These are phyloP conservation scores for Aspergillus puulaauensis DNA, from an alignment of 2,329 filamentous ascomycete species.

Conservation along the genomic window DNA sequence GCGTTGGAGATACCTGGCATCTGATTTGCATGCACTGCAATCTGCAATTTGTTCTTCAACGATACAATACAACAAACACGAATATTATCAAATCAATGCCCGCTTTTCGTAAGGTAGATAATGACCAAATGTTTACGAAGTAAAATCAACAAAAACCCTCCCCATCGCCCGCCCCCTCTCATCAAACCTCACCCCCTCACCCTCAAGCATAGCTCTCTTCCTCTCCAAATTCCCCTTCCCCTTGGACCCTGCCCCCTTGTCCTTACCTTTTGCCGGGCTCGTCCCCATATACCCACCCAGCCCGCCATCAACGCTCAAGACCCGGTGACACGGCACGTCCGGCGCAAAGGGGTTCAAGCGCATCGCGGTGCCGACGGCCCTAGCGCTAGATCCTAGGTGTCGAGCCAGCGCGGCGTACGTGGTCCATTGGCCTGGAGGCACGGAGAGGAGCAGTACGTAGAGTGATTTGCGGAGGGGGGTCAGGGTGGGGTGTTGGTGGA, in stretches of 20 bases:
- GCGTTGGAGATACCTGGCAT: conserved; percentile 8
- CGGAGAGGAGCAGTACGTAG: conserved; percentile 72
- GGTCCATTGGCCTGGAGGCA: conserved; percentile 71
- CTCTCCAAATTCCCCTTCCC: conserved; percentile 38
- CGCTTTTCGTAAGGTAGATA: too few relatives aligned
- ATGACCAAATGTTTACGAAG: neutral
- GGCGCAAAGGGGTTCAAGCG: conserved; percentile 80
- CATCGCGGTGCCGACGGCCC: conserved; percentile 76
- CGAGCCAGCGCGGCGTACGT: conserved; percentile 74
- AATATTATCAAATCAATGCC: neutral
- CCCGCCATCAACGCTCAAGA: conserved; percentile 69
- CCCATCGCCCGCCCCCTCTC: conserved; percentile 25
- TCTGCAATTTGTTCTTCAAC: neutral
- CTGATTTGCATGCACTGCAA: neutral
- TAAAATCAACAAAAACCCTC: conserved; percentile 22
- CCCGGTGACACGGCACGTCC: conserved; percentile 76
- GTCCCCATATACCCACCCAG: conserved; percentile 53
- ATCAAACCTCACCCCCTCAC: conserved; percentile 38
- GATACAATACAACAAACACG: neutral
- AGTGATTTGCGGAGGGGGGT: conserved; percentile 54
- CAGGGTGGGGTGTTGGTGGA: conserved; percentile 41
- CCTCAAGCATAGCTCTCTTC: conserved; percentile 34
- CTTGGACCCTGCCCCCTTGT: conserved; percentile 36
- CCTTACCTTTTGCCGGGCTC: conserved; percentile 26
- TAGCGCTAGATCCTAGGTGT: conserved; percentile 67